Conservation (phyloP, 2,329 filamentous ascomycete species). For the Alternaria solani region DNA sequence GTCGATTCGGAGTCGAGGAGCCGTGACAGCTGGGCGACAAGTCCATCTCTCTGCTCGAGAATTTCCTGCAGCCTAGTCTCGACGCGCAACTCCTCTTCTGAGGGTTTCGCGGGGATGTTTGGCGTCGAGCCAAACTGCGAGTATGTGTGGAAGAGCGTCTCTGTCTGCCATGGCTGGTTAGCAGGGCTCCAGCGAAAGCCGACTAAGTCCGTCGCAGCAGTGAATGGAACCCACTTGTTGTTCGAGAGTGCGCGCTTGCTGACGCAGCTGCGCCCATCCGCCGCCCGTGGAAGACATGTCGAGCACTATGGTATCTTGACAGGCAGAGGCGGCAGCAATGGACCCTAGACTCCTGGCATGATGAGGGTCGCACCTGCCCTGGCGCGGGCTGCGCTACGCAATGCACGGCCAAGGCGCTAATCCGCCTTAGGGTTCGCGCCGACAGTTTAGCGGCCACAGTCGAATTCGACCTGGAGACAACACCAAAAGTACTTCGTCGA, state of each 20-base stretch:
- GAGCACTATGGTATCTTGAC: neutral
- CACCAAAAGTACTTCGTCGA: constrained; percentile 35
- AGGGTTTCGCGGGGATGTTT: constrained; percentile 81
- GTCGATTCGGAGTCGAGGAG: constrained; percentile 92
- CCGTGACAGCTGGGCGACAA: constrained; percentile 82
- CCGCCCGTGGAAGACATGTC: constrained; percentile 52
- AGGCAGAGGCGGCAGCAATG: constrained; percentile 16
- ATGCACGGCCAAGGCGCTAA: constrained; percentile 35
- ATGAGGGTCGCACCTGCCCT: constrained; percentile 28
- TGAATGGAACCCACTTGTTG: constrained; percentile 72
- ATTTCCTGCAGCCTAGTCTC: constrained; percentile 86
- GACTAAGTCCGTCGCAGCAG: constrained; percentile 22
- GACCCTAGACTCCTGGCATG: constrained; percentile 31
- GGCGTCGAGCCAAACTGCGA: constrained; percentile 86
- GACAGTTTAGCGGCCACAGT: constrained; percentile 36
- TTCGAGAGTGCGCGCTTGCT: constrained; percentile 88
- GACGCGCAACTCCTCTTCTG: constrained; percentile 81
- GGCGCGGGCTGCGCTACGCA: constrained; percentile 28
- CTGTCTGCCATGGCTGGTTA: constrained; percentile 68
- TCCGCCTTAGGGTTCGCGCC: constrained; percentile 7
- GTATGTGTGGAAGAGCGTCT: constrained; percentile 82
- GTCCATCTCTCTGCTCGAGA: constrained; percentile 84
- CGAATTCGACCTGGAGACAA: constrained; percentile 25
- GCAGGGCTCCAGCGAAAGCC: constrained; percentile 20
- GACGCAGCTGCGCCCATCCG: constrained; percentile 91